Evolutionary conservation across 345 rosid species (phyloP).

Genomic region (Populus tremula): DNA sequence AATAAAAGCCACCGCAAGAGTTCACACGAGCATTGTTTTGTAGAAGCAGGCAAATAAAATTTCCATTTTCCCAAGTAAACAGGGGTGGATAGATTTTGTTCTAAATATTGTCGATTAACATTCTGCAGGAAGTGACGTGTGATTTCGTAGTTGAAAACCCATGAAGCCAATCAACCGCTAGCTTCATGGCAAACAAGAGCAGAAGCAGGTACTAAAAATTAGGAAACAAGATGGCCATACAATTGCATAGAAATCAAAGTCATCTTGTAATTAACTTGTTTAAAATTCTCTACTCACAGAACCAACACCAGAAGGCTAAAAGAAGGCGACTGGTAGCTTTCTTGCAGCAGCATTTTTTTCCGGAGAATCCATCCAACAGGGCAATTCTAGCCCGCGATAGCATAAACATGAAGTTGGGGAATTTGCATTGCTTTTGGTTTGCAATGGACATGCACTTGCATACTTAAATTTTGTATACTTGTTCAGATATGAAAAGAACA

Average conservation of each 20-base stretch:
- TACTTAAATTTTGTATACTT: no score
- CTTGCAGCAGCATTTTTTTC: not conserved
- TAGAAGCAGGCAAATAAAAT: not conserved
- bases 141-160: conserved; percentile 20
- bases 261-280: no score
- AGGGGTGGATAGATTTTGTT: not conserved
- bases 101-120: not conserved
- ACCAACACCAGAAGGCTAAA: not conserved
- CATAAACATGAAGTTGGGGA: no score
- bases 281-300: no score
- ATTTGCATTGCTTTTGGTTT: no score
- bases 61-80: not conserved
- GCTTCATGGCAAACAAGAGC: not conserved
- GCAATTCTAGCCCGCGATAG: no score
- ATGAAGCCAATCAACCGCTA: conserved; percentile 18
- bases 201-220: not conserved
- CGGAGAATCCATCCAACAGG: no score
- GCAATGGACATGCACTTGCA: no score
- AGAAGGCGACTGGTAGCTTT: not conserved
- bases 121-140: conserved; percentile 51
- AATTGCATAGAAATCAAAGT: not conserved
- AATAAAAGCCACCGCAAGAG: not conserved
- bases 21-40: no score
- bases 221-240: no score
- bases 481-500: no score